A percentile compares a stretch with the other conserved stretches of the same genome.
phyloP scores from a whole-genome alignment of 2,329 filamentous ascomycete species.

The Aspergillus proliferans region DNA sequence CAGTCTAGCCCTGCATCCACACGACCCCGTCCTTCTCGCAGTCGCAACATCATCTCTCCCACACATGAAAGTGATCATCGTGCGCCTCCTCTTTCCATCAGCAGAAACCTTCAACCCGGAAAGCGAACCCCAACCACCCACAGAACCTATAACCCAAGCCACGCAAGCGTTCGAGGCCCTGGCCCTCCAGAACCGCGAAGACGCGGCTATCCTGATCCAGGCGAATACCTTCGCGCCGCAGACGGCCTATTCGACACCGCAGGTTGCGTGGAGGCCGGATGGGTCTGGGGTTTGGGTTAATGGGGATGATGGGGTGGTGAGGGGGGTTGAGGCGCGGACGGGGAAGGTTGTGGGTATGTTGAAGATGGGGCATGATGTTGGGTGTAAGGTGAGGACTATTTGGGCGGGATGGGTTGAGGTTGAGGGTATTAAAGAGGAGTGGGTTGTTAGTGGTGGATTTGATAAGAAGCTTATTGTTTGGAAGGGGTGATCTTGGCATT shows the following conservation, averaged over 20 bases:
- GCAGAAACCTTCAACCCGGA: constrained; percentile 10
- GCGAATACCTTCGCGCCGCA: constrained; percentile 57
- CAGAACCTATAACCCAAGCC: constrained; percentile 39
- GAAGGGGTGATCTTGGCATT: constrained; percentile 25
- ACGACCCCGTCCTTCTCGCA: constrained; percentile 50
- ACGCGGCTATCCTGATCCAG: constrained; percentile 55
- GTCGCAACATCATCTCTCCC: constrained; percentile 56
- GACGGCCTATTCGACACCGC: constrained; percentile 58
- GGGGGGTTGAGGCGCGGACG: constrained; percentile 53
- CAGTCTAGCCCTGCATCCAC: constrained; percentile 50
- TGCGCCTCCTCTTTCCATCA: constrained; percentile 50
- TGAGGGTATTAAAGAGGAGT: constrained; percentile 38
- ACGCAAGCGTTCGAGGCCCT: constrained; percentile 48
- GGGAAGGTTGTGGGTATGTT: constrained; percentile 52
- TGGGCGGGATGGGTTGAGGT: constrained; percentile 46
- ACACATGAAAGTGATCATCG: constrained; percentile 57
- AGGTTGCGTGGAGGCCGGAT: constrained; percentile 56
- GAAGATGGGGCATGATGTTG: constrained; percentile 48
- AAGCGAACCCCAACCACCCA: constrained; percentile 1
- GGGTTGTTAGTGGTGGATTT: constrained; percentile 58
- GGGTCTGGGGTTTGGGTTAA: constrained; percentile 59
- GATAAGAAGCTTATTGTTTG: constrained; percentile 57
- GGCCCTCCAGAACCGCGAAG: constrained; percentile 50
- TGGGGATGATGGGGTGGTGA: constrained; percentile 57
- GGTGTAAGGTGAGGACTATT: constrained; percentile 54